Percentiles rank a stretch among this genome's conserved stretches.
Conservation (phyloP, 192 early-diverging fungal genomes). For the Coemansia sp. region DNA sequence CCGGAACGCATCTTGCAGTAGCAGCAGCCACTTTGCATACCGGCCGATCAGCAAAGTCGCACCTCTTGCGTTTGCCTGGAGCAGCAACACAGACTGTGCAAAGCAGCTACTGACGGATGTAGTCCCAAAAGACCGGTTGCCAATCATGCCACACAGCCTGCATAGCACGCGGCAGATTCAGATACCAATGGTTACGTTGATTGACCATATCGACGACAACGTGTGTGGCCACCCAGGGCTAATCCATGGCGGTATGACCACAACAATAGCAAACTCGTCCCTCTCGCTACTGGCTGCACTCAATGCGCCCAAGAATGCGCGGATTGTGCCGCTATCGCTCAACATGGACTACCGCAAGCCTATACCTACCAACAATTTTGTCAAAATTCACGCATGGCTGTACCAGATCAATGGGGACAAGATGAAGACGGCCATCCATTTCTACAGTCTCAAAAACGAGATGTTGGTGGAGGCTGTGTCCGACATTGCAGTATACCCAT, state of each 20-base stretch:
- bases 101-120: conserved; percentile 19
- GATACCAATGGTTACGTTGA: conserved; percentile 33
- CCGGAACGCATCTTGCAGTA: background rate
- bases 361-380: conserved; percentile 34
- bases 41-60: conserved; percentile 16
- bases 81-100: background rate
- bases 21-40: conserved; percentile 40
- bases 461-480: conserved; percentile 42
- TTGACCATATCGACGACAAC: conserved; percentile 42
- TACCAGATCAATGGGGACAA: conserved; percentile 9
- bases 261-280: conserved; percentile 36
- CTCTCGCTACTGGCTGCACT: conserved; percentile 37
- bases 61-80: conserved; percentile 41
- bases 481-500: conserved; percentile 10
- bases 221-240: conserved; percentile 40
- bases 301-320: conserved; percentile 19
- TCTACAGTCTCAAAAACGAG: conserved; percentile 26
- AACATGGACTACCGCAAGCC: conserved; percentile 53
- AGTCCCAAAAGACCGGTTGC: conserved; percentile 19
- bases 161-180: background rate
- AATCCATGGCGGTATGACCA: conserved; percentile 52
- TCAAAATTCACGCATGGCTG: conserved; percentile 50
- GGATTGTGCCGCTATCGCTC: conserved; percentile 21
- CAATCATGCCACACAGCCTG: background rate
- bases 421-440: conserved; percentile 27